phyloP scores from a whole-genome alignment of 31 red algal species.

The Endocladia muricata region DNA sequence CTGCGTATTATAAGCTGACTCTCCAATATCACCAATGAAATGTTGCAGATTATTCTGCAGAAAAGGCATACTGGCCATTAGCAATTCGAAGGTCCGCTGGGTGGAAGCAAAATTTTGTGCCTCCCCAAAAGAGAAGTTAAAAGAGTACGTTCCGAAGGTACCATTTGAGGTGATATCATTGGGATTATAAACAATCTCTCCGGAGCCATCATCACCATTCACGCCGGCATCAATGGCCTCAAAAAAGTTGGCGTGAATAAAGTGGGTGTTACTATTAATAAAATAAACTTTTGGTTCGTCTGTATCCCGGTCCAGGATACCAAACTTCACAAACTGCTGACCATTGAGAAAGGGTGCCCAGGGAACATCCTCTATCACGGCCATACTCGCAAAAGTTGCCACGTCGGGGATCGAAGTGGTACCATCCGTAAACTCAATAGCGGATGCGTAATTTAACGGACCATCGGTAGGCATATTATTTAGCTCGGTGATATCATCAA shows the following conservation, averaged over 20 bases:
- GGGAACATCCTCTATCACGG: not conserved
- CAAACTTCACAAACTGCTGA: slow-evolving; percentile 5
- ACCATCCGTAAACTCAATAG: not conserved
- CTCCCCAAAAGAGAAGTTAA: not conserved
- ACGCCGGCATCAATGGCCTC: not conserved
- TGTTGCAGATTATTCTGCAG: too few species aligned
- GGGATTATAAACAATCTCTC: not conserved
- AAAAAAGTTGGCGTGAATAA: slow-evolving; percentile 3
- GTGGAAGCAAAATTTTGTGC: slow-evolving; percentile 1
- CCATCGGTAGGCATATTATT: not conserved
- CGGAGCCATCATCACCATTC: not conserved
- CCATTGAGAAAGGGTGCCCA: not conserved
- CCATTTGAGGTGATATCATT: not conserved
- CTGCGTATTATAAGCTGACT: too few species aligned
- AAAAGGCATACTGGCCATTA: too few species aligned
- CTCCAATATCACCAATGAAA: too few species aligned
- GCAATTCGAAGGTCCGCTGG: too few species aligned
- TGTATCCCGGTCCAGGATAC: not conserved
- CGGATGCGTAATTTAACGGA: not conserved
- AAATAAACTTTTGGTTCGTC: slow-evolving; percentile 1
- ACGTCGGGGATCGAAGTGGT: not conserved
- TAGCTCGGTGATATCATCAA: too few species aligned
- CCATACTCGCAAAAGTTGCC: not conserved
- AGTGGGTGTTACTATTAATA: slow-evolving; percentile 6
- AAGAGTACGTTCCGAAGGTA: not conserved